Evolutionary conservation across 2,329 filamentous ascomycete genomes (phyloP), one percentile per base, ranked within the genome.

Genomic region (Colletotrichum shisoi): DNA sequence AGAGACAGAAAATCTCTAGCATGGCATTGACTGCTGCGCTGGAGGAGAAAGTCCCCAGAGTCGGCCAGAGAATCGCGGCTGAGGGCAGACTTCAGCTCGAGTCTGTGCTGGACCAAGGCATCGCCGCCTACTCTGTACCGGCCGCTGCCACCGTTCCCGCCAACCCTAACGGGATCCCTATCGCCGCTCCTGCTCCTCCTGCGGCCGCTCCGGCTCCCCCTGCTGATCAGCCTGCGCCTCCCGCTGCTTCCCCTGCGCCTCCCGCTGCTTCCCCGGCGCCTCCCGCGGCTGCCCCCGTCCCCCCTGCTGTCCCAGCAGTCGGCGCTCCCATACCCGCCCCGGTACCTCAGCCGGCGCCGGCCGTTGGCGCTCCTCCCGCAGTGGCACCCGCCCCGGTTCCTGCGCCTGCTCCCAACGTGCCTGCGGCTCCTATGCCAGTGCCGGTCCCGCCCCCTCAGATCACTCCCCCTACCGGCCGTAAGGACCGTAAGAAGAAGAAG

Each of bases 21-120:
- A 34, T 54, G n/a, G 73, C 66, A 1, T 69, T 74, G n/a, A 72
- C 71, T 27, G 63, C 68, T 19, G 72, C 72, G 24, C 70, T 74
- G 40, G 71, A 72, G 31, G 63, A 68, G 62, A 74, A 74, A 68
- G 70, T 74, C 13, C 73, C 73, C 34, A 68, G 69, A 21, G 67
- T 72, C 42, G 73, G 73, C 40, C 72, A 73, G 68, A 56, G 69
- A 37, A 73, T 74, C 57, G 73, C 73, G 17, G 69, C 72, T 59
- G 67, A 72, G 24, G 65, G 67, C 52, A 71, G 71, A 19, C 57
- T 45, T 37, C 67, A 73, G 67, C 71, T 74, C 52, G 70, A 70
- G 66, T 64, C 66, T 3, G 68, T 64, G 37, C 63, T 74, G 31
- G 63, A 72, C 17, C 49, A 66, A 15, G 72, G 69, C 9, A 73